Evolutionary conservation across 2,329 filamentous ascomycete genomes (phyloP), one percentile per base, ranked within the genome.

Genomic region (Diplodia seriata): DNA sequence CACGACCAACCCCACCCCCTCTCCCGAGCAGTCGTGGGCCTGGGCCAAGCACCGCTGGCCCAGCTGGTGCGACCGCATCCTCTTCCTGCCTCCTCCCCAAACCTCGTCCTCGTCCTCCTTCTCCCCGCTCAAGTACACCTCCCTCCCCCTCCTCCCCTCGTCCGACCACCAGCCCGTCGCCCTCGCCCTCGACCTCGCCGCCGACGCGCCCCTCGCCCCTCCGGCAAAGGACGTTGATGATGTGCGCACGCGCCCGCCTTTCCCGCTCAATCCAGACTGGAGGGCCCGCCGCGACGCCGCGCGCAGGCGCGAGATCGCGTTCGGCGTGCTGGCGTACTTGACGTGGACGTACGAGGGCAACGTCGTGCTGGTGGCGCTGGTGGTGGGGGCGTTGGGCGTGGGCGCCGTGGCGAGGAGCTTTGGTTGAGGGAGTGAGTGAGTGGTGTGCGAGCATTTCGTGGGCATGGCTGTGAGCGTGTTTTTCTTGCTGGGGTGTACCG

Each of bases 141-240:
- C 91, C 18, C 83, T 98, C 33, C 92, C 94, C 1, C 81, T 96
- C 1, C 86, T 96, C 70, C 84, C 87, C n/a, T 91, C 90, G 9
- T 95, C 92, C 66, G 95, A 99, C 77, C 95, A 99, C 79, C 88
- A 92, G 36, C 86, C 93, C 7, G 95, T 98, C 2, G 91, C 88
- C 57, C 82, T 97, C 29, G 87, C 90, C 4, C 83, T 89, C 8
- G 81, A 83, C 0, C 85, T 97, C 18, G 90, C 92, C 1, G 80
- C 92, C 6, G 71, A 75, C 15, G 70, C 78, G 7, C 66, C 57
- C 33, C 47, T 68, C 20, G 40, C 49, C 9, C 49, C 57, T 51
- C 78, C 84, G 20, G 68, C 70, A 50, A 70, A 70, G 36, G 69
- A 71, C 20, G 73, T 75, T 20, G 80, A 71, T n/a, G 80, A 82